phyloP scores from a whole-genome alignment of 441 rosid genomes.

The Euphorbia schlechtendalii region DNA sequence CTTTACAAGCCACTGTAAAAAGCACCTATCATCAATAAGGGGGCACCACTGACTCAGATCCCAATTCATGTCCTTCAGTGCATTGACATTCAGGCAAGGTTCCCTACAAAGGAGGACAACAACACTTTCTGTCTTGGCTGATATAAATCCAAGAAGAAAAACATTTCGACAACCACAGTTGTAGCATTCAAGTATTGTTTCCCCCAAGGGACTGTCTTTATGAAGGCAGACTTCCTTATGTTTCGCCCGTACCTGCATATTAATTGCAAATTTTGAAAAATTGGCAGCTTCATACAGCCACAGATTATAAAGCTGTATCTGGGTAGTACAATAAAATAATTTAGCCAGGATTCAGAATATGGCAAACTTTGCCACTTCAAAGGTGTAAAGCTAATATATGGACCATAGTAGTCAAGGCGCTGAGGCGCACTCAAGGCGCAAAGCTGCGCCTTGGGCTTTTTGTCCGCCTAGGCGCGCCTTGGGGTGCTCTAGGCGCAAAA shows the following conservation, averaged over 20 bases:
- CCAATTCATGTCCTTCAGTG: constrained; percentile 99
- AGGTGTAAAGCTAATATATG: too few relatives aligned
- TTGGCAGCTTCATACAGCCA: background rate
- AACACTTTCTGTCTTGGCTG: constrained; percentile 98
- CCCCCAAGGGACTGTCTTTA: constrained; percentile 98
- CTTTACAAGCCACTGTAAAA: constrained; percentile 98
- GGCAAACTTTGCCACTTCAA: too few relatives aligned
- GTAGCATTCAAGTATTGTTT: constrained; percentile 97
- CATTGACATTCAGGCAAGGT: constrained; percentile 95
- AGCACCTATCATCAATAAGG: constrained; percentile 97
- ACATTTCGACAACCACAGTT: constrained; percentile 99
- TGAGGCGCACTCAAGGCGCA: too few relatives aligned
- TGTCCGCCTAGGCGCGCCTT: too few relatives aligned
- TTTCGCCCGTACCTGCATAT: constrained; percentile 83
- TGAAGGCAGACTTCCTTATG: constrained; percentile 99
- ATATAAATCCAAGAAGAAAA: constrained; percentile 95
- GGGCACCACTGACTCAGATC: constrained; percentile 99
- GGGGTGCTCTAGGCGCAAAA: too few relatives aligned
- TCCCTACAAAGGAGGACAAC: constrained; percentile 98
- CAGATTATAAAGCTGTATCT: background rate
- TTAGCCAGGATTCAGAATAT: too few relatives aligned
- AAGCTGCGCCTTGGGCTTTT: too few relatives aligned
- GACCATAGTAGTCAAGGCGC: too few relatives aligned
- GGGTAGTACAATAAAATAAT: too few relatives aligned
- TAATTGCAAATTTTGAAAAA: constrained; percentile 8